phyloP scores from a whole-genome alignment of 805 yeast species.

The Wickerhamiella kurtzmanii region DNA sequence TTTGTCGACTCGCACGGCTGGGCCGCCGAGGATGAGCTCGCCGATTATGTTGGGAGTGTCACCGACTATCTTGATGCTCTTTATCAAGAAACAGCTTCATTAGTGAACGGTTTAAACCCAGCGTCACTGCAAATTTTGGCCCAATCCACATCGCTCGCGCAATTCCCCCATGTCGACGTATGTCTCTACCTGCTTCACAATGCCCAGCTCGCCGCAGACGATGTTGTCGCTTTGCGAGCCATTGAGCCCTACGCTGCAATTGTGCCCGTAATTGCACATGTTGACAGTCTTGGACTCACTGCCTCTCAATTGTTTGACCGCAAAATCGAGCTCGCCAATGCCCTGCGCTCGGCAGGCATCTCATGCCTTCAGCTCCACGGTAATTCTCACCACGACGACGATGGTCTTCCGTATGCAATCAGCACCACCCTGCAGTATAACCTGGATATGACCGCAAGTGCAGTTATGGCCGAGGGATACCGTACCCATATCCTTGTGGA shows the following conservation, averaged over 20 bases:
- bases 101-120: constrained; percentile 12
- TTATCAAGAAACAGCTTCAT: constrained; percentile 9
- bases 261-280: constrained; percentile 8
- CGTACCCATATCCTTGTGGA: constrained; percentile 7
- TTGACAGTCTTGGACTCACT: constrained; percentile 3
- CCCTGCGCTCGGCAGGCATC: not conserved
- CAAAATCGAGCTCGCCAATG: not conserved
- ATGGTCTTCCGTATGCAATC: constrained; percentile 1
- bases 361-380: not conserved
- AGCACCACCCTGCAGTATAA: constrained; percentile 6
- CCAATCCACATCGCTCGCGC: constrained; percentile 6
- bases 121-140: constrained; percentile 3
- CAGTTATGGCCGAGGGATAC: constrained; percentile 12
- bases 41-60: not conserved
- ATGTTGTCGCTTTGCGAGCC: constrained; percentile 4
- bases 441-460: constrained; percentile 14
- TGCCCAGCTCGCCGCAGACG: constrained; percentile 3
- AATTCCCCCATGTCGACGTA: constrained; percentile 10
- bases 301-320: constrained; percentile 4
- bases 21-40: not conserved
- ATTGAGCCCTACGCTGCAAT: constrained; percentile 5
- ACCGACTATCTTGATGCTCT: constrained; percentile 3
- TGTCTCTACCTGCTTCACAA: constrained; percentile 6
- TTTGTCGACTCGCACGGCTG: constrained; percentile 3
- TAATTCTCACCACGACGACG: not conserved